Evolutionary conservation across 169 alveolate species (phyloP).

Genomic region (Cryptosporidium sp.): DNA sequence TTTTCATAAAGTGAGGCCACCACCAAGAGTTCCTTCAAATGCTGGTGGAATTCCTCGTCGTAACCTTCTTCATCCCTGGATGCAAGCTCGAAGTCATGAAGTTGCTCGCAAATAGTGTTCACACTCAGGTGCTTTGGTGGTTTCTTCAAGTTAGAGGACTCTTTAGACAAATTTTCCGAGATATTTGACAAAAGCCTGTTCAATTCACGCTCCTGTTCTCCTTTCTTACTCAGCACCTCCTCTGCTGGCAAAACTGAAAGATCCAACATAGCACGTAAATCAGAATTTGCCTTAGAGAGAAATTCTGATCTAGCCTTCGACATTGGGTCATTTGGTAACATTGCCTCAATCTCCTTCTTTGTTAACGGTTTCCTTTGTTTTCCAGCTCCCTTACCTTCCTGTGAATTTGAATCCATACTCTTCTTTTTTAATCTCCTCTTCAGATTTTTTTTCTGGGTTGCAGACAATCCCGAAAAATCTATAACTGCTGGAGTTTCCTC

Average conservation of each 20-base stretch:
- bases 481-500: slow-evolving; percentile 27
- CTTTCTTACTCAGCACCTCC: slow-evolving; percentile 44
- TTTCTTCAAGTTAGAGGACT: slow-evolving; percentile 45
- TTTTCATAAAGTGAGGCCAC: slow-evolving; percentile 54
- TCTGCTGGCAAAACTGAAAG: slow-evolving; percentile 52
- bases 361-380: slow-evolving; percentile 50
- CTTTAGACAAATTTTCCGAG: slow-evolving; percentile 11
- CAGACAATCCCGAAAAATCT: slow-evolving; percentile 66
- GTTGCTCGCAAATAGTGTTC: slow-evolving; percentile 57
- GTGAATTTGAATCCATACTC: slow-evolving; percentile 10
- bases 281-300: slow-evolving; percentile 15
- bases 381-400: background rate
- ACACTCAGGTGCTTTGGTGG: slow-evolving; percentile 52
- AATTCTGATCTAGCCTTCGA: slow-evolving; percentile 31
- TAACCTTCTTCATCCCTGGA: slow-evolving; percentile 36
- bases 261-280: slow-evolving; percentile 13
- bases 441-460: slow-evolving; percentile 60
- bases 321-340: slow-evolving; percentile 61
- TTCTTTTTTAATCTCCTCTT: slow-evolving; percentile 72
- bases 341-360: slow-evolving; percentile 60
- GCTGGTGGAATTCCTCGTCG: slow-evolving; percentile 63
- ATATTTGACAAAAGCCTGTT: slow-evolving; percentile 21
- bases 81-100: slow-evolving; percentile 45
- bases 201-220: slow-evolving; percentile 54
- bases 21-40: slow-evolving; percentile 56